Evolutionary conservation across 108 stramenopile genomes (phyloP).

Genomic region (Parietichytrium sp.): DNA sequence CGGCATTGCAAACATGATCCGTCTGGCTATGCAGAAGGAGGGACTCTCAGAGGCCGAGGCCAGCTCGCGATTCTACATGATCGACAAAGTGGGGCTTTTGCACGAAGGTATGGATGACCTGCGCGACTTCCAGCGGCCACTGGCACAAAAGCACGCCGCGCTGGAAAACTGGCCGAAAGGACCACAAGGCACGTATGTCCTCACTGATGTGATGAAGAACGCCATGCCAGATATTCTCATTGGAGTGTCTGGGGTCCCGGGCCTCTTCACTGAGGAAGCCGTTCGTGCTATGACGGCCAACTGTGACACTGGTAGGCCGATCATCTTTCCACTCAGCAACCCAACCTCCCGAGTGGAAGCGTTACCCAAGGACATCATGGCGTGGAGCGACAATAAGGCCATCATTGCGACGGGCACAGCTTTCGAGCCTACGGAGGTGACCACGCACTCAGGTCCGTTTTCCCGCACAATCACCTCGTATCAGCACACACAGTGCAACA

Average conservation of each 20-base stretch:
- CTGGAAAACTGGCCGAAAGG: background rate
- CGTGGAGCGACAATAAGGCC: constrained; percentile 86
- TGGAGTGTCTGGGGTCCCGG: constrained; percentile 85
- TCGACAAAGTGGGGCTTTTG: constrained; percentile 70
- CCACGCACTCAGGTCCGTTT: constrained; percentile 62
- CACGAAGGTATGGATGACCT: background rate
- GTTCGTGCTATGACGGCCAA: constrained; percentile 72
- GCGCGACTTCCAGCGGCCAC: background rate
- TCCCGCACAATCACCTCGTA: constrained; percentile 58
- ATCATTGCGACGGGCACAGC: constrained; percentile 90
- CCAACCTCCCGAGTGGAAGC: constrained; percentile 96
- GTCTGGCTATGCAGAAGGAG: constrained; percentile 47
- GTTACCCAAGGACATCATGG: constrained; percentile 88
- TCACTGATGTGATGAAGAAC: constrained; percentile 42
- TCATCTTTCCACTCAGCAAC: constrained; percentile 95
- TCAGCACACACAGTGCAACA: constrained; percentile 18
- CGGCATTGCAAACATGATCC: constrained; percentile 81
- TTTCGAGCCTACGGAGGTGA: constrained; percentile 81
- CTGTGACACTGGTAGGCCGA: constrained; percentile 70
- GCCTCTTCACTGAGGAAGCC: constrained; percentile 72
- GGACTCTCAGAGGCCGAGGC: constrained; percentile 54
- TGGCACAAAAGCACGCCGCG: background rate
- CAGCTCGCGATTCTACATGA: constrained; percentile 72
- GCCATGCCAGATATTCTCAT: constrained; percentile 83
- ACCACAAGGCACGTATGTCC: background rate